Evolutionary conservation across 768 basidiomycete species (phyloP).

Genomic region (Epithele typhae): DNA sequence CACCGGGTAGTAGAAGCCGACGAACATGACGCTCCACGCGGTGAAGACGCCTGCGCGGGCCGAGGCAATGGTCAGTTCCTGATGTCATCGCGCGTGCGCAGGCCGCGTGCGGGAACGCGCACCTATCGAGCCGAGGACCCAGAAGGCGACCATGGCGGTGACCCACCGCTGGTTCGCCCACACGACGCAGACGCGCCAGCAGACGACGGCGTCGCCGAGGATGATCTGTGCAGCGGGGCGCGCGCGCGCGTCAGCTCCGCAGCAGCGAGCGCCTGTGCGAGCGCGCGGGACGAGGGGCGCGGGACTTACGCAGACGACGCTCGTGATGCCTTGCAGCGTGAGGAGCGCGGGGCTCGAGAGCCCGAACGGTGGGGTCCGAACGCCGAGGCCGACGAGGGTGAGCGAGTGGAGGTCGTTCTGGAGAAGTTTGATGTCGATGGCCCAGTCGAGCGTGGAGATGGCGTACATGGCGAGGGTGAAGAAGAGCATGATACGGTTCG

Average conservation of each 20-base stretch:
- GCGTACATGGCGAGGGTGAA: slow-evolving; percentile 1
- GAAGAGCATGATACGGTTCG: slow-evolving; percentile 1
- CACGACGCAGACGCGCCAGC: slow-evolving; percentile 3
- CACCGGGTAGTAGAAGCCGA: slow-evolving; percentile 3
- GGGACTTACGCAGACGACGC: slow-evolving; percentile 1
- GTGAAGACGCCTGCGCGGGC: neutral
- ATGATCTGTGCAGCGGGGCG: slow-evolving; percentile 3
- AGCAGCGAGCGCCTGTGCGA: too few species aligned
- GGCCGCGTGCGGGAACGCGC: neutral
- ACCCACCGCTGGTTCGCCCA: neutral
- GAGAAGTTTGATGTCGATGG: slow-evolving; percentile 1
- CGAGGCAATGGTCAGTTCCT: neutral
- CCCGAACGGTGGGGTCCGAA: neutral
- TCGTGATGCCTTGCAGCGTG: slow-evolving; percentile 1
- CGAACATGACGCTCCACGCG: slow-evolving; percentile 2
- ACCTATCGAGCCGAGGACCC: slow-evolving; percentile 1
- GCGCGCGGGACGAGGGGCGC: too few species aligned
- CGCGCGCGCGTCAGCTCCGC: too few species aligned
- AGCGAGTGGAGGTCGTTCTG: neutral
- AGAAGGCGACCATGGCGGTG: neutral
- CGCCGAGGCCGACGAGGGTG: neutral
- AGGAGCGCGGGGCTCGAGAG: neutral
- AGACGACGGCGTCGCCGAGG: neutral
- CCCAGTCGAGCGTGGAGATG: slow-evolving; percentile 3
- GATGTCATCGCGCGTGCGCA: too few species aligned